These are phyloP conservation scores for Pulveroboletus sp. DNA, from an alignment of 768 basidiomycete genomes.

Conservation along the genomic window DNA sequence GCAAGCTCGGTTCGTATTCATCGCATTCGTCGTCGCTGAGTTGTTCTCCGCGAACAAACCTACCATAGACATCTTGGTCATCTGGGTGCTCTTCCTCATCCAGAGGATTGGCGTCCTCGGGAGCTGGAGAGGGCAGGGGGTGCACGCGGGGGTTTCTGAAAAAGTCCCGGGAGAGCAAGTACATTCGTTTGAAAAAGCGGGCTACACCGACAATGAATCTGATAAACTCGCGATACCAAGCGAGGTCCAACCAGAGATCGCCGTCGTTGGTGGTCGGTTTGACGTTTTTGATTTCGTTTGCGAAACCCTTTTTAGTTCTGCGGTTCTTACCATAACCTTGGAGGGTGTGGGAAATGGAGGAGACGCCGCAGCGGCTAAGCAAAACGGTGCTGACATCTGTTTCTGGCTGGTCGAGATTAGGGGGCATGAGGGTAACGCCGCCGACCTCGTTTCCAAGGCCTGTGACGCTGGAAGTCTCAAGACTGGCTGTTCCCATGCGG, in stretches of 20 bases:
- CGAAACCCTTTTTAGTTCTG: constrained; percentile 36
- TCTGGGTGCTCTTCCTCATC: constrained; percentile 18
- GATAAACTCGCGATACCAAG: constrained; percentile 39
- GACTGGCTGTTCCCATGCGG: constrained; percentile 67
- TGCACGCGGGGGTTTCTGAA: constrained; percentile 14
- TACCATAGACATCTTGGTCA: constrained; percentile 44
- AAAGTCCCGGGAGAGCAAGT: constrained; percentile 15
- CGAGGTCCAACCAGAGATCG: constrained; percentile 38
- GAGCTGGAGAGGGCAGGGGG: constrained; percentile 2
- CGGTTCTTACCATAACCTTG: constrained; percentile 24
- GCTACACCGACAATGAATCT: constrained; percentile 32
- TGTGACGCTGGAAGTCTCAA: constrained; percentile 68
- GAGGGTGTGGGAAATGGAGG: constrained; percentile 31
- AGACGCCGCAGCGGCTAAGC: constrained; percentile 41
- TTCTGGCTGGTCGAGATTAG: constrained; percentile 8
- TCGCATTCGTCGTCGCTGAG: constrained; percentile 49
- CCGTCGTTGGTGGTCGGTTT: constrained; percentile 33
- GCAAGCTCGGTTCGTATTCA: constrained; percentile 30
- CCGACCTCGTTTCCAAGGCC: constrained; percentile 76
- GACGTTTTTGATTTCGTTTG: constrained; percentile 49
- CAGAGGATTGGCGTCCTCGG: constrained; percentile 2
- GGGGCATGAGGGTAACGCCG: constrained; percentile 35
- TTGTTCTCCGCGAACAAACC: constrained; percentile 59
- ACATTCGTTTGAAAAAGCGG: constrained; percentile 24
- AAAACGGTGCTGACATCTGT: constrained; percentile 34